These are phyloP conservation scores for Aspergillus novoparasiticus DNA, from an alignment of 2,329 filamentous ascomycete species.

Conservation along the genomic window DNA sequence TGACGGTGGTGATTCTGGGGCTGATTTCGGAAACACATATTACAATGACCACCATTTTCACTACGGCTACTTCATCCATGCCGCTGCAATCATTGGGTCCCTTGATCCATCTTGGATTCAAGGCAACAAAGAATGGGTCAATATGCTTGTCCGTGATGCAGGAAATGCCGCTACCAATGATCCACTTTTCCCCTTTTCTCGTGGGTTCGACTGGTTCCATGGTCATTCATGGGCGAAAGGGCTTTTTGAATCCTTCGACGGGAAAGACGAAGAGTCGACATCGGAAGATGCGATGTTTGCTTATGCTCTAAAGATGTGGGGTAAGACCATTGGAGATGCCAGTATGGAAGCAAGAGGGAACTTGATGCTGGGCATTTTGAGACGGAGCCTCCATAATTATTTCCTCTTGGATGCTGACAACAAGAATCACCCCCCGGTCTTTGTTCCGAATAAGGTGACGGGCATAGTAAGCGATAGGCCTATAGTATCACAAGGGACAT, in stretches of 20 bases:
- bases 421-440: slow-evolving; percentile 70
- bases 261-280: slow-evolving; percentile 71
- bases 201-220: slow-evolving; percentile 90
- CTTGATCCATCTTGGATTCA: slow-evolving; percentile 75
- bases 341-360: slow-evolving; percentile 82
- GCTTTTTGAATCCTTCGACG: slow-evolving; percentile 56
- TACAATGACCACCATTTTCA: slow-evolving; percentile 69
- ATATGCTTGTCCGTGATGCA: slow-evolving; percentile 79
- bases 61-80: slow-evolving; percentile 83
- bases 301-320: slow-evolving; percentile 95
- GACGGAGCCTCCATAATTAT: slow-evolving; percentile 74
- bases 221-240: slow-evolving; percentile 88
- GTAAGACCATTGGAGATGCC: slow-evolving; percentile 70
- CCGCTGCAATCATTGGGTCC: slow-evolving; percentile 79
- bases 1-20: slow-evolving; percentile 64
- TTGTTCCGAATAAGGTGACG: slow-evolving; percentile 74
- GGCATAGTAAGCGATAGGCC: slow-evolving; percentile 51
- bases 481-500: neutral
- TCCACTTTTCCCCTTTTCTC: slow-evolving; percentile 75
- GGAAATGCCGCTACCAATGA: slow-evolving; percentile 75
- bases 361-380: slow-evolving; percentile 78
- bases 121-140: slow-evolving; percentile 76
- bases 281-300: slow-evolving; percentile 87
- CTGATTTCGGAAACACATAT: slow-evolving; percentile 86
- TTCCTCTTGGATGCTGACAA: slow-evolving; percentile 78